Evolutionary conservation across 352 stramenopile genomes (phyloP).

Genomic region (Phytophthora sp.): DNA sequence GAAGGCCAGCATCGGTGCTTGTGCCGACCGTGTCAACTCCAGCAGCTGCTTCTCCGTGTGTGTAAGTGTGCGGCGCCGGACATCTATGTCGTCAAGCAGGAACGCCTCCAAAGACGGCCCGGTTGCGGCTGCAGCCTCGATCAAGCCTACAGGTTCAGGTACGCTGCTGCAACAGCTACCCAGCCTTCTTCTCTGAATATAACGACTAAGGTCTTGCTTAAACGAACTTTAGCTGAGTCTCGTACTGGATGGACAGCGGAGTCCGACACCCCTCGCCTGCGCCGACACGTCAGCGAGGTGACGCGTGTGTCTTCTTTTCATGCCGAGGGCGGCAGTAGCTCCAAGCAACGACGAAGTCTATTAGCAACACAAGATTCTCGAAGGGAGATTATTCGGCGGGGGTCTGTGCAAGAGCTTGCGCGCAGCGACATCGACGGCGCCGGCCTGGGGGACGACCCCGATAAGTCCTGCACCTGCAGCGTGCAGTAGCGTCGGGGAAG

Average conservation of each 20-base stretch:
- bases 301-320: slow-evolving; percentile 21
- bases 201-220: background rate
- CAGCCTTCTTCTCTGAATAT: no score
- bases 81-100: slow-evolving; percentile 15
- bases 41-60: background rate
- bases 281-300: slow-evolving; percentile 11
- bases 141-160: slow-evolving; percentile 3
- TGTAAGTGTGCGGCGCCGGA: background rate
- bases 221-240: background rate
- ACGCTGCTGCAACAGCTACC: no score
- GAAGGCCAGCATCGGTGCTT: no score
- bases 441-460: background rate
- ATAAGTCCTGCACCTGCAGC: slow-evolving; percentile 16
- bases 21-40: background rate
- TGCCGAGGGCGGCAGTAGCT: background rate
- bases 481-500: slow-evolving; percentile 3
- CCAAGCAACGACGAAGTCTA: slow-evolving; percentile 6
- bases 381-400: slow-evolving; percentile 6
- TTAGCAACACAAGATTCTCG: slow-evolving; percentile 15
- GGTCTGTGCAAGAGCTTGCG: slow-evolving; percentile 7
- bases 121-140: background rate
- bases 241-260: slow-evolving; percentile 14
- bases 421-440: background rate
- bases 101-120: background rate
- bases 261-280: background rate